Conservation (phyloP, 2,329 filamentous ascomycete genomes). For the Dactylellina cionopaga region DNA sequence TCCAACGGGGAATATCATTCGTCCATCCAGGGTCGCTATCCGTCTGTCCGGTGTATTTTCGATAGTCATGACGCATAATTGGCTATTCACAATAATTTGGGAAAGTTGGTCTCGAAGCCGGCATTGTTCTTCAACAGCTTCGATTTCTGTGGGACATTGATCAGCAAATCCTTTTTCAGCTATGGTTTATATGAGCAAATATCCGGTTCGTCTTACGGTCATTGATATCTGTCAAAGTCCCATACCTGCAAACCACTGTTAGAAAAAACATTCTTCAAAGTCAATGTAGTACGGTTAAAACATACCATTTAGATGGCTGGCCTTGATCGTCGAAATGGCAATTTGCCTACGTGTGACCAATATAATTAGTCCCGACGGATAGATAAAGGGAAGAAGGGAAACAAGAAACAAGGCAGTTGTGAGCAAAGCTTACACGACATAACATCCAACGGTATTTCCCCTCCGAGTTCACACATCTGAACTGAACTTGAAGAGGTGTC, state of each 20-base stretch:
- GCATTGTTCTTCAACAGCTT: constrained; percentile 44
- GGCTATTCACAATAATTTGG: constrained; percentile 33
- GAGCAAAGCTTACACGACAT: constrained; percentile 65
- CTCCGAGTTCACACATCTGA: constrained; percentile 72
- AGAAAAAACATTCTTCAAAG: neutral
- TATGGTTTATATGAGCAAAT: neutral
- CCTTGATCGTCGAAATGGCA: constrained; percentile 27
- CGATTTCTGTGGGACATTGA: constrained; percentile 31
- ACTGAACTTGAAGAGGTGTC: constrained; percentile 73
- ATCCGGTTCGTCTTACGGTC: constrained; percentile 32
- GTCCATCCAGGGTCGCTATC: constrained; percentile 34
- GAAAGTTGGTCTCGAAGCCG: constrained; percentile 27
- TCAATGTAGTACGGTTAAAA: neutral
- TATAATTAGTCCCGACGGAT: neutral
- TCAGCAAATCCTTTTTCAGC: neutral
- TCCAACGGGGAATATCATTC: constrained; percentile 46
- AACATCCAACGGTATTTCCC: constrained; percentile 84
- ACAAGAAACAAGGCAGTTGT: neutral
- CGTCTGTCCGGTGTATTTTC: constrained; percentile 46
- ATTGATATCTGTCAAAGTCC: constrained; percentile 44
- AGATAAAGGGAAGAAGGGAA: no score
- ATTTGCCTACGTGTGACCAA: constrained; percentile 28
- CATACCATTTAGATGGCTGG: constrained; percentile 32
- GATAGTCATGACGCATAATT: constrained; percentile 49
- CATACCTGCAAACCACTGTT: constrained; percentile 32